Evolutionary conservation across 257 asterid genomes (phyloP).

Genomic region (Lantana camara): DNA sequence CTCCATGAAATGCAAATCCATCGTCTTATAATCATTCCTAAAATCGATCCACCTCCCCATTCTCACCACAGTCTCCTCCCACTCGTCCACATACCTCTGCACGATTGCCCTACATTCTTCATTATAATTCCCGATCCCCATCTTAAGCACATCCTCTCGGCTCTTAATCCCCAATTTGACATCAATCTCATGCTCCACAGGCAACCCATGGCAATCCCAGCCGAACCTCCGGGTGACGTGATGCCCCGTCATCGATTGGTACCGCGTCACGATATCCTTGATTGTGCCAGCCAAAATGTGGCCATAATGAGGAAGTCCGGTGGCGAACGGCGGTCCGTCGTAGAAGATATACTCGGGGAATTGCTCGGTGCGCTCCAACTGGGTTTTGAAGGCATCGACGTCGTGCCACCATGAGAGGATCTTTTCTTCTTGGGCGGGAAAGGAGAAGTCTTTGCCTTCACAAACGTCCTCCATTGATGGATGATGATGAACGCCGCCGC

Average conservation of each 20-base stretch:
- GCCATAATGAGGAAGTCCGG: constrained; percentile 97
- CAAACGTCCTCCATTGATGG: constrained; percentile 81
- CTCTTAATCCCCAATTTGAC: constrained; percentile 58
- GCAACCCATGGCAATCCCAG: constrained; percentile 79
- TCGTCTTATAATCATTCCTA: constrained; percentile 81
- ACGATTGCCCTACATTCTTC: constrained; percentile 90
- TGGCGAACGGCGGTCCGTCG: constrained; percentile 98
- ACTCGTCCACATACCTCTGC: constrained; percentile 83
- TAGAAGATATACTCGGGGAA: constrained; percentile 87
- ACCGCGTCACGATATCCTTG: constrained; percentile 90
- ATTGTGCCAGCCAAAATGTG: constrained; percentile 95
- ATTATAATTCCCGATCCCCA: constrained; percentile 88
- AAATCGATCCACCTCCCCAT: constrained; percentile 99
- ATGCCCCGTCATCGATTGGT: constrained; percentile 70
- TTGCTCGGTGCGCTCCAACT: constrained; percentile 61
- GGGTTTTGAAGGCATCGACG: constrained; percentile 81
- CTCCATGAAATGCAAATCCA: constrained; percentile 96
- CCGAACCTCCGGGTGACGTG: constrained; percentile 88
- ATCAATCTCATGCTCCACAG: constrained; percentile 96
- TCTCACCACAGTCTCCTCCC: constrained; percentile 93
- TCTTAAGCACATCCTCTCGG: constrained; percentile 66
- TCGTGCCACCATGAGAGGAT: constrained; percentile 75
- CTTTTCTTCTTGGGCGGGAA: constrained; percentile 72
- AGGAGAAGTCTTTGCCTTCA: constrained; percentile 91
- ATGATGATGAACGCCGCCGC: constrained; percentile 24